A percentile compares a stretch with the other conserved stretches of the same genome.
phyloP scores from a whole-genome alignment of 176 grass and related monocot species.

The Aegilops tauschii region DNA sequence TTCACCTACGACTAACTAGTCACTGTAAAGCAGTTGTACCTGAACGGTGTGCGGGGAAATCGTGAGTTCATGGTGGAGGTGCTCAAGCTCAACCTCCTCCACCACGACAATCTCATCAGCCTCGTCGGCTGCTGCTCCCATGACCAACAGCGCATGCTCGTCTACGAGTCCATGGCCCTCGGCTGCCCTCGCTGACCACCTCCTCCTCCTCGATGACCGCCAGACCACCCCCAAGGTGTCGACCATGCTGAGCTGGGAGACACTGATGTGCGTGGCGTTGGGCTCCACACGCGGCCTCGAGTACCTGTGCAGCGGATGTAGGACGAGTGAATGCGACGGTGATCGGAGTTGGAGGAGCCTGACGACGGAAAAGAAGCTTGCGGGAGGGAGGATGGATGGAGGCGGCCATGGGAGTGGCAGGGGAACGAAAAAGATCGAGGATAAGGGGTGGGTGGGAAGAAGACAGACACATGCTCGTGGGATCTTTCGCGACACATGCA shows the following conservation, averaged over 20 bases:
- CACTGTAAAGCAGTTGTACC: constrained; percentile 31
- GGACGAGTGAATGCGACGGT: too few relatives aligned
- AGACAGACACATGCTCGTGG: too few relatives aligned
- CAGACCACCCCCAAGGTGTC: neutral
- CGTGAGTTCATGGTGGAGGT: constrained; percentile 38
- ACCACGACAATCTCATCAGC: constrained; percentile 34
- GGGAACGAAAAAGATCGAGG: too few relatives aligned
- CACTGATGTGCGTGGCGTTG: neutral
- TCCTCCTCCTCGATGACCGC: neutral
- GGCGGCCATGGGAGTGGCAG: too few relatives aligned
- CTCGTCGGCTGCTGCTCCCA: constrained; percentile 34
- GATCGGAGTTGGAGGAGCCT: too few relatives aligned
- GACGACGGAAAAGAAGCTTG: too few relatives aligned
- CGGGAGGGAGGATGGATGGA: too few relatives aligned
- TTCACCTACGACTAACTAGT: constrained; percentile 29
- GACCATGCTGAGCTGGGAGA: neutral
- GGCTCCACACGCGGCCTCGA: neutral
- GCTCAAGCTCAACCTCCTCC: constrained; percentile 26
- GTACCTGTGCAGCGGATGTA: neutral
- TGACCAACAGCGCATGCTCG: constrained; percentile 2
- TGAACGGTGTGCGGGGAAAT: constrained; percentile 18
- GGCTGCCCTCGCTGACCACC: neutral
- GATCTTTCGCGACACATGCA: too few relatives aligned
- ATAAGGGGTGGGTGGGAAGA: too few relatives aligned
- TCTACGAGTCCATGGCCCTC: constrained; percentile 1